A percentile compares a stretch with the other conserved stretches of the same genome.
phyloP scores from a whole-genome alignment of 768 basidiomycete species.

The Auriscalpium vulgare region DNA sequence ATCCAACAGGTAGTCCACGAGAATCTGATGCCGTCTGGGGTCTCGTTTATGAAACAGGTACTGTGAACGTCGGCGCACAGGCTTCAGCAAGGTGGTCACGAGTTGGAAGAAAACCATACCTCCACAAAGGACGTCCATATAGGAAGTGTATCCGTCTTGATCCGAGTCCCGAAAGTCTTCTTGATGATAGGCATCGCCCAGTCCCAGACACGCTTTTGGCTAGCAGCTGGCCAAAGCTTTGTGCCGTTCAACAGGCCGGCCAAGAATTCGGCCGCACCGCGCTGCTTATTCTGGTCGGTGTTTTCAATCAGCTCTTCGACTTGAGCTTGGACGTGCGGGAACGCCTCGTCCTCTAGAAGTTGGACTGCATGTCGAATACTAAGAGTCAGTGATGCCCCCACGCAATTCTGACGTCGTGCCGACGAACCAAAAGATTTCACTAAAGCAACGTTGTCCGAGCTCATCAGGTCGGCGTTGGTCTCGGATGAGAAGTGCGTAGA shows the following conservation, averaged over 20 bases:
- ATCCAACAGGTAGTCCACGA: constrained; percentile 66
- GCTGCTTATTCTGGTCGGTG: constrained; percentile 79
- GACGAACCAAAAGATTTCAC: constrained; percentile 69
- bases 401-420: background rate
- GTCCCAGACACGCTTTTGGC: constrained; percentile 63
- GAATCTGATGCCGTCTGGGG: constrained; percentile 72
- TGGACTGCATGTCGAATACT: constrained; percentile 46
- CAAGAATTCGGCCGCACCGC: constrained; percentile 79
- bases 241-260: constrained; percentile 67
- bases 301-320: constrained; percentile 57
- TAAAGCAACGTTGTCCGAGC: constrained; percentile 62
- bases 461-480: constrained; percentile 55
- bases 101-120: constrained; percentile 28
- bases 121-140: constrained; percentile 78
- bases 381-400: background rate
- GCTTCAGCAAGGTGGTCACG: background rate
- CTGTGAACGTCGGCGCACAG: constrained; percentile 25
- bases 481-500: constrained; percentile 71
- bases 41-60: constrained; percentile 75
- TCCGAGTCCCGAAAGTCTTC: constrained; percentile 56
- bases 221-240: constrained; percentile 79
- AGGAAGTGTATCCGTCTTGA: constrained; percentile 74
- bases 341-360: constrained; percentile 66
- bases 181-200: constrained; percentile 71
- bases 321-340: constrained; percentile 51